Conservation (phyloP, 2,329 filamentous ascomycete species). For the Penicillium brevicompactum region DNA sequence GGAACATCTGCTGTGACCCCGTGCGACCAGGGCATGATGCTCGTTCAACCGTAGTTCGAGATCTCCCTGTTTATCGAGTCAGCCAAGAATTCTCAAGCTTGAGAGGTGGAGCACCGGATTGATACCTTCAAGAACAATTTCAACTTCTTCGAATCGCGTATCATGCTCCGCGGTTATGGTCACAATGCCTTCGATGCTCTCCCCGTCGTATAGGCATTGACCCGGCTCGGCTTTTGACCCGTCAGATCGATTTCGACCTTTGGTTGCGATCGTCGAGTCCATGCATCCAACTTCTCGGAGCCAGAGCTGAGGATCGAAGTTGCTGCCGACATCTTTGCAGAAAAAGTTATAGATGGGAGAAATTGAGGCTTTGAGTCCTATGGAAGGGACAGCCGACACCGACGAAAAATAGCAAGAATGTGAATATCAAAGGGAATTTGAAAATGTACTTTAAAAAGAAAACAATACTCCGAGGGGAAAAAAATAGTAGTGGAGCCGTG, state of each 20-base stretch:
- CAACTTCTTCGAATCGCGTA: constrained; percentile 59
- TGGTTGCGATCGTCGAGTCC: constrained; percentile 31
- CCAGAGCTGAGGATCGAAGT: constrained; percentile 30
- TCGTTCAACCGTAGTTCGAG: constrained; percentile 58
- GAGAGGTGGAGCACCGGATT: background rate
- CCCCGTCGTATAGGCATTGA: constrained; percentile 59
- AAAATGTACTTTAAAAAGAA: background rate
- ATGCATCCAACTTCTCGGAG: constrained; percentile 30
- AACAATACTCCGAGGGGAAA: background rate
- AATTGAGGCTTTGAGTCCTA: background rate
- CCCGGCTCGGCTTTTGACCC: constrained; percentile 36
- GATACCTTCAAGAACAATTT: constrained; percentile 60
- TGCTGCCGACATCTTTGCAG: constrained; percentile 17
- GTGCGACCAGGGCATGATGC: constrained; percentile 56
- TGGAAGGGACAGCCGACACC: background rate
- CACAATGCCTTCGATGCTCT: constrained; percentile 58
- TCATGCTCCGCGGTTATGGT: constrained; percentile 54
- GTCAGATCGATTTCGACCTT: constrained; percentile 34
- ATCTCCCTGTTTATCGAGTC: constrained; percentile 43
- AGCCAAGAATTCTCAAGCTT: background rate
- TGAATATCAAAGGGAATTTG: background rate
- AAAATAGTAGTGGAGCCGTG: constrained; percentile 26
- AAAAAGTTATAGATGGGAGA: background rate
- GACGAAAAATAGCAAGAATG: background rate
- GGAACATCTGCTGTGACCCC: constrained; percentile 61